phyloP scores from a whole-genome alignment of 129 eudicot genomes.

The Kitagawia praeruptora region DNA sequence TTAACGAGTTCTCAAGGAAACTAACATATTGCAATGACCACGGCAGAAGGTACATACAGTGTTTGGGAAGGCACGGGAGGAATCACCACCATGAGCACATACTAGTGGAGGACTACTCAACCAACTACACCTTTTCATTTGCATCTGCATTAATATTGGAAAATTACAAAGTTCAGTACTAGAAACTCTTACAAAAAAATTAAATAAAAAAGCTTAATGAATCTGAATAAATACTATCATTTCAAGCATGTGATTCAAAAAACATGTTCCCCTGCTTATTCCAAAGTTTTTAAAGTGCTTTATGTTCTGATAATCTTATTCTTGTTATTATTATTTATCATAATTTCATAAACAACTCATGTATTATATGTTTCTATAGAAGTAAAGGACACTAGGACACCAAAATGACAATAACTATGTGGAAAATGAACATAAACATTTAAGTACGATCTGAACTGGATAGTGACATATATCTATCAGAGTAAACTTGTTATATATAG shows the following conservation, averaged over 20 bases:
- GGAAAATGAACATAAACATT: not conserved
- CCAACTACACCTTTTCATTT: slow-evolving; percentile 72
- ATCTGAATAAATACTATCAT: not conserved
- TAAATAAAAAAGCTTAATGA: not conserved
- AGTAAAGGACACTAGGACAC: not conserved
- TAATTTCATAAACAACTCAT: not conserved
- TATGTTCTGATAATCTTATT: too few relatives aligned
- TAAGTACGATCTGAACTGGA: not conserved
- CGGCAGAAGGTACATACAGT: slow-evolving; percentile 44
- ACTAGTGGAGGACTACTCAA: slow-evolving; percentile 71
- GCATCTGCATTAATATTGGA: slow-evolving; percentile 43
- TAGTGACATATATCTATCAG: not conserved
- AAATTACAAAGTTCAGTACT: slow-evolving; percentile 12
- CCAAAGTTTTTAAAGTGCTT: not conserved
- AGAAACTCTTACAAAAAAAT: not conserved
- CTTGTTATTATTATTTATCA: too few relatives aligned
- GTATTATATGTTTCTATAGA: not conserved
- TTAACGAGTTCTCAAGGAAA: not conserved
- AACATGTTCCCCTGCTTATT: not conserved
- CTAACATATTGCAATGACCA: slow-evolving; percentile 7
- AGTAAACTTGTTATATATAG: too few relatives aligned
- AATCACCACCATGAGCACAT: slow-evolving; percentile 99
- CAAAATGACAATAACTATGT: not conserved
- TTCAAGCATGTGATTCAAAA: not conserved
- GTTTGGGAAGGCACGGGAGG: slow-evolving; percentile 90